Evolutionary conservation across 805 yeast genomes (phyloP).

Genomic region (Cyberlindnera samutprakarnensis): DNA sequence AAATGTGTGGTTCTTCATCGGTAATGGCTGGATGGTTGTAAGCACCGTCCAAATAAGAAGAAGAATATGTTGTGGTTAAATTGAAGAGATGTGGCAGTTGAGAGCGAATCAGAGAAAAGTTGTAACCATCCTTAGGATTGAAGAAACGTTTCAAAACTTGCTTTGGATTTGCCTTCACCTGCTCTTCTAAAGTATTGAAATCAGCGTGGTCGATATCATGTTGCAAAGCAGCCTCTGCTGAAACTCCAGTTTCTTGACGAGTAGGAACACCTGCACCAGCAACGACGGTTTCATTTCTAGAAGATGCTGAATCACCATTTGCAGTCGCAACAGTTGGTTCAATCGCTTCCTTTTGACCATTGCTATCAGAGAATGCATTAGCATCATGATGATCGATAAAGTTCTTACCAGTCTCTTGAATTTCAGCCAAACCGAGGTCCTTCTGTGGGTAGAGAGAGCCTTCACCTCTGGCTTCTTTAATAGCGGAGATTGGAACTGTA

Average conservation of each 20-base stretch:
- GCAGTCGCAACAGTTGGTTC: constrained; percentile 11
- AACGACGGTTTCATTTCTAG: constrained; percentile 23
- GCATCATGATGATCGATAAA: constrained; percentile 15
- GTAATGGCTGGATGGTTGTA: constrained; percentile 51
- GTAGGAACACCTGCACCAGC: constrained; percentile 3
- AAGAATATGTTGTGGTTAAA: constrained; percentile 24
- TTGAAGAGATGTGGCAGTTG: constrained; percentile 30
- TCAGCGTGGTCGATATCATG: constrained; percentile 20
- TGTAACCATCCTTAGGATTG: constrained; percentile 35
- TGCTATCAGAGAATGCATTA: constrained; percentile 21
- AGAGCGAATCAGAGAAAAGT: constrained; percentile 37
- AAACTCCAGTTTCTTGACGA: background rate
- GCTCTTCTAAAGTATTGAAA: constrained; percentile 12
- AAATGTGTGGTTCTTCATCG: constrained; percentile 53
- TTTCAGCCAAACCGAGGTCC: constrained; percentile 61
- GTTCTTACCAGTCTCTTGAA: constrained; percentile 40
- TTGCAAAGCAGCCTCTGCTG: background rate
- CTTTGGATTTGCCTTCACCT: constrained; percentile 11
- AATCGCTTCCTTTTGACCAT: constrained; percentile 13
- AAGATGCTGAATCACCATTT: constrained; percentile 23
- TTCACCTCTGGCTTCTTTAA: constrained; percentile 31
- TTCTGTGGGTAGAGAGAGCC: constrained; percentile 44
- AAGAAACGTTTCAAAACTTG: constrained; percentile 25
- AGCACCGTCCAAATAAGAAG: constrained; percentile 25
- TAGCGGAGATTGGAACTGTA: constrained; percentile 59